Evolutionary conservation across 768 basidiomycete species (phyloP).

Genomic region (Saitozyma sp.): DNA sequence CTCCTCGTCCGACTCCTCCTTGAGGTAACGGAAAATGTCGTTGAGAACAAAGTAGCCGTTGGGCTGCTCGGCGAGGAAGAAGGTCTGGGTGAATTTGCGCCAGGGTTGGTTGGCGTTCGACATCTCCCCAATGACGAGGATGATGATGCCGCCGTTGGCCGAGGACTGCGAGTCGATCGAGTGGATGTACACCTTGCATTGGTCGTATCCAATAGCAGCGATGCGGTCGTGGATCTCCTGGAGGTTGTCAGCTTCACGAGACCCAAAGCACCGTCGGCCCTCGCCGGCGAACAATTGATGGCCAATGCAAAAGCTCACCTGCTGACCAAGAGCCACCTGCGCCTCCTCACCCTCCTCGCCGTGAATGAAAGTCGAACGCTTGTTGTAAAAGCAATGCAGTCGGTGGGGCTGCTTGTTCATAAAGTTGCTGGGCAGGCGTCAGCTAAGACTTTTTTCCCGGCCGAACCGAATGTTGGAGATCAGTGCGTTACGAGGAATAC

Average conservation of each 20-base stretch:
- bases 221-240: conserved; percentile 98
- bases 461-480: neutral
- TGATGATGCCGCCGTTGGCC: conserved; percentile 91
- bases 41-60: conserved; percentile 99
- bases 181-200: conserved; percentile 99
- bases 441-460: neutral
- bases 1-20: conserved; percentile 83
- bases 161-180: conserved; percentile 97
- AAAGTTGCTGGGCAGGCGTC: conserved; percentile 63
- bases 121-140: conserved; percentile 99
- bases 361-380: conserved; percentile 94
- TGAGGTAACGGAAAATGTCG: conserved; percentile 99
- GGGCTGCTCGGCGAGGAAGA: conserved; percentile 98
- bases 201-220: conserved; percentile 85
- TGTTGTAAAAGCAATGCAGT: conserved; percentile 98
- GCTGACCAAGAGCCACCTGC: conserved; percentile 85
- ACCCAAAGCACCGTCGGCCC: neutral
- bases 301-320: conserved; percentile 55
- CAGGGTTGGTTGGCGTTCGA: conserved; percentile 86
- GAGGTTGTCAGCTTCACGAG: conserved; percentile 5
- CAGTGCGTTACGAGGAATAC: neutral
- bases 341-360: conserved; percentile 95
- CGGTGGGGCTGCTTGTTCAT: conserved; percentile 96
- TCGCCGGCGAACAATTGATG: neutral
- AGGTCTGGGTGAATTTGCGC: conserved; percentile 99